Evolutionary conservation across 1,139 yeast genomes (phyloP), one percentile per base, ranked within the genome.

Genomic region (Kluyveromyces sp.): DNA sequence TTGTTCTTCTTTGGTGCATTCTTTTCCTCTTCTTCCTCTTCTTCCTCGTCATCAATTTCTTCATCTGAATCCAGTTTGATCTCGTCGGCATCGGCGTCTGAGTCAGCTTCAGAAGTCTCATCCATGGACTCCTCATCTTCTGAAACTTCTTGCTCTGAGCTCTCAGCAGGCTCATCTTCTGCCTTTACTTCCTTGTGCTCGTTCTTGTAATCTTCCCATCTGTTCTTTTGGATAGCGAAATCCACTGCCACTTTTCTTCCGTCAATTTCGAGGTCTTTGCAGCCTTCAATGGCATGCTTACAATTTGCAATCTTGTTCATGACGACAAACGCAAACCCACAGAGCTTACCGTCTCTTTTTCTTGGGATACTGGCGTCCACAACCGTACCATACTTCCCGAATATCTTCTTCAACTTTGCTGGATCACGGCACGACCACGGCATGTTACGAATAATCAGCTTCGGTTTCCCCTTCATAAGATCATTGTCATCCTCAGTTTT

Each of bases 361-460:
- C 86, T 78, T 33, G 98, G 98, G 53, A 92, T 87, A 54, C 80
- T 78, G 0, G 94, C 95, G 61, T 89, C 96, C 39, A 77, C 78
- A 25, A 92, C 96, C 38, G 85, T 83, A 42, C 98, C 99, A 60
- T 70, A 92, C 58, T 78, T 80, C 47, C 74, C 68, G 58, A 92
- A 94, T 9, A 80, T 60, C 54, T 80, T 80, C 60, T 77, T 80
- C 57, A 92, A 70, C 43, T 75, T 78, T 9, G 77, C 78, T 3
- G 94, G 83, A 49, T 83, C 80, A 62, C 92, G 79, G 41, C 94
- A 80, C 8, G 96, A 83, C 98, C 98, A 92, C 17, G 98, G 98
- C 63, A 92, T 75, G 62, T 92, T 92, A 61, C 98, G 77, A 40
- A 92, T 72, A 55, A 92, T 89, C 48, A 92, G 70, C 55, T 96